Conservation (phyloP, 805 yeast genomes). For the Zygosaccharomyces lentus region DNA sequence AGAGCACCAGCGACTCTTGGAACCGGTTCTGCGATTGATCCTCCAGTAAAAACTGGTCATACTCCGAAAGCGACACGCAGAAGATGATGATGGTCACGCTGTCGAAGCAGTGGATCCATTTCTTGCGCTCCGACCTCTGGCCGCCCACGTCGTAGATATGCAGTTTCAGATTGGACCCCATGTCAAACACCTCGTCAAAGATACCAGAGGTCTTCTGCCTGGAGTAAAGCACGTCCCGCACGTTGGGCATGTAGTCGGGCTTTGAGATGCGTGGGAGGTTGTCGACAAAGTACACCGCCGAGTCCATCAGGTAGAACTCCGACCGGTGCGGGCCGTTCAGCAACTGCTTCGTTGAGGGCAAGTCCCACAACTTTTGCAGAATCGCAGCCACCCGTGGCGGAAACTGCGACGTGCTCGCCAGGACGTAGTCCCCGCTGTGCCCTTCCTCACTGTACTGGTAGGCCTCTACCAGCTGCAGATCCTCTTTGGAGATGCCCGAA, state of each 20-base stretch:
- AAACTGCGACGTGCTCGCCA: conserved; percentile 36
- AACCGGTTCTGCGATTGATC: conserved; percentile 70
- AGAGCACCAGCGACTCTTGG: conserved; percentile 76
- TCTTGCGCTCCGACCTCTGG: conserved; percentile 90
- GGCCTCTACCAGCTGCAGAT: conserved; percentile 13
- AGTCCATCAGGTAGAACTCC: conserved; percentile 78
- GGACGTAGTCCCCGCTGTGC: conserved; percentile 8
- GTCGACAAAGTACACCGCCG: conserved; percentile 72
- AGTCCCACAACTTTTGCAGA: conserved; percentile 50
- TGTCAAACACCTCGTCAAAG: conserved; percentile 71
- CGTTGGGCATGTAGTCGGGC: conserved; percentile 63
- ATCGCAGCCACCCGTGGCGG: conserved; percentile 45
- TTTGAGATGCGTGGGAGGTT: conserved; percentile 52
- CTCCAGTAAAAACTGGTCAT: conserved; percentile 81
- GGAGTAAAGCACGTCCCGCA: conserved; percentile 76
- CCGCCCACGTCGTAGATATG: conserved; percentile 89
- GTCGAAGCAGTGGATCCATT: conserved; percentile 97
- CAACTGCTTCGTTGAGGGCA: conserved; percentile 54
- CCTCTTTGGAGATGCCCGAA: conserved; percentile 32
- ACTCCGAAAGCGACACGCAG: conserved; percentile 87
- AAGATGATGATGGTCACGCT: conserved; percentile 85
- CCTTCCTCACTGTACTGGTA: conserved; percentile 5
- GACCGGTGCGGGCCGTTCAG: conserved; percentile 53
- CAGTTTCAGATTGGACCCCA: conserved; percentile 57
- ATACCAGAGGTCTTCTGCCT: conserved; percentile 93